Evolutionary conservation across 108 stramenopile genomes (phyloP), one percentile per base, ranked within the genome.

Genomic region (Seminavis robusta): DNA sequence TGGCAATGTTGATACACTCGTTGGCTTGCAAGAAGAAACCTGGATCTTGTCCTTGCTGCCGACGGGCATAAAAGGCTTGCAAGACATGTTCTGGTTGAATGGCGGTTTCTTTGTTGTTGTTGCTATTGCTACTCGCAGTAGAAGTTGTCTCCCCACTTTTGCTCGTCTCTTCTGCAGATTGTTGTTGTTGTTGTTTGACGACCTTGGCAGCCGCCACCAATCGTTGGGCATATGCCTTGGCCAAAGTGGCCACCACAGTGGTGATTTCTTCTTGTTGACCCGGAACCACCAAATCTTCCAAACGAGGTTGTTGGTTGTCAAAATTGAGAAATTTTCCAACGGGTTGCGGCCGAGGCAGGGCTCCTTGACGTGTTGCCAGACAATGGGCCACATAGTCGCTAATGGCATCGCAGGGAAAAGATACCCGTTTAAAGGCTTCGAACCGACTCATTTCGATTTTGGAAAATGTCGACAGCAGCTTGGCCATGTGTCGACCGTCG

Each of bases 141-240:
- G n/a, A n/a, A n/a, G n/a, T n/a, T n/a, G n/a, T n/a, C n/a, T n/a
- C n/a, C n/a, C n/a, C n/a, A n/a, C n/a, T n/a, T n/a, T n/a, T n/a
- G n/a, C n/a, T n/a, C 44, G 24, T n/a, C 15, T 49, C 20, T 13
- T 4, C 28, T 27, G 28, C 48, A 15, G 9, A 13, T 23, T 25
- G 48, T 5, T 49, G 16, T 5, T 7, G 9, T 49, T 21, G 28
- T 27, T 3, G 23, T 3, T 70, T 63, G 20, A 80, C 57, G 39
- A 55, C 59, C 36, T 73, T 66, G 9, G 89, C 83, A 16, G 78
- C 85, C 21, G 71, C 53, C 2, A 91, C 83, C 56, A 91, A 61
- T 54, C 89, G 69, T 50, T 91, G 89, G 9, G 79, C 89, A 55
- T 91, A 86, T 39, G 65, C 67, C 57, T 91, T 91, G 47, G 89